These are phyloP conservation scores for Fusarium foetens DNA, from an alignment of 2,329 filamentous ascomycete genomes.

Conservation along the genomic window DNA sequence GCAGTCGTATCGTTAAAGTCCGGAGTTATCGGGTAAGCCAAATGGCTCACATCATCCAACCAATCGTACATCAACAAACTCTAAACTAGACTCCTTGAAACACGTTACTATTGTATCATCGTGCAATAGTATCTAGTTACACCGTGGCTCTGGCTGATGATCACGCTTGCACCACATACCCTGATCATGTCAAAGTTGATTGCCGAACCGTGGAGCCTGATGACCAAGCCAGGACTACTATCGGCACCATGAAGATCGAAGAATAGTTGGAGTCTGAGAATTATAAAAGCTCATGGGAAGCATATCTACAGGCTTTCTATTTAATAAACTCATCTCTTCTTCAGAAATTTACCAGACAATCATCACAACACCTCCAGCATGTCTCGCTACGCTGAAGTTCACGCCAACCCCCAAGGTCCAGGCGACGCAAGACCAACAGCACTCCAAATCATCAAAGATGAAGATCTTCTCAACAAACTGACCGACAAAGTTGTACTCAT, in stretches of 20 bases:
- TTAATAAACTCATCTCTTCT: accelerated
- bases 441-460: slow-evolving; percentile 13
- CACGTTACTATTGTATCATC: accelerated
- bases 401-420: slow-evolving; percentile 4
- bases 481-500: not conserved
- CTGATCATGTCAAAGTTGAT: not conserved
- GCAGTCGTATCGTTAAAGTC: accelerated
- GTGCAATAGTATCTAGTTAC: accelerated
- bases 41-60: slow-evolving; percentile 6
- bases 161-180: not conserved
- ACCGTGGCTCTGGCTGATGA: not conserved
- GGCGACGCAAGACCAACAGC: slow-evolving; percentile 32
- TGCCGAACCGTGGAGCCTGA: not conserved
- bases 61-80: accelerated
- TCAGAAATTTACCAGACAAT: accelerated
- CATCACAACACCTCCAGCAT: not conserved
- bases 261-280: accelerated
- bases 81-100: accelerated
- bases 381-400: slow-evolving; percentile 7
- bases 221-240: not conserved
- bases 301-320: accelerated
- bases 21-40: not conserved
- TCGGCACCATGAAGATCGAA: not conserved
- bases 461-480: not conserved
- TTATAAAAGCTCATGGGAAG: not conserved